A percentile compares a stretch with the other conserved stretches of the same genome.
Evolutionary conservation across 768 basidiomycete genomes (phyloP).

Genomic region (Bullera alba): DNA sequence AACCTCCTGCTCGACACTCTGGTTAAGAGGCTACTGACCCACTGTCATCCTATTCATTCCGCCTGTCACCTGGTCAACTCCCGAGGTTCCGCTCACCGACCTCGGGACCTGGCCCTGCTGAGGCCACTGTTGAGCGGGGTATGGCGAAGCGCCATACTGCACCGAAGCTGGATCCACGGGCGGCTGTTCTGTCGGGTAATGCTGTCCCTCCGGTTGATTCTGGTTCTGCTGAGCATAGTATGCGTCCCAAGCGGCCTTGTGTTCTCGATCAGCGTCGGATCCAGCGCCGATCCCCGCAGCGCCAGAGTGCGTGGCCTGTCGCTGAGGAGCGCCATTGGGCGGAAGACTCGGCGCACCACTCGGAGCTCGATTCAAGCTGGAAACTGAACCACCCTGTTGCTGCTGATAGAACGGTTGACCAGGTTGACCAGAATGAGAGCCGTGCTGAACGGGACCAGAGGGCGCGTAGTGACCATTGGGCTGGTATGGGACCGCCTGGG

Average conservation of each 20-base stretch:
- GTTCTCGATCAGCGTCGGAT: constrained; percentile 42
- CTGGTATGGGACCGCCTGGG: constrained; percentile 6
- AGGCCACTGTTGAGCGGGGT: background rate
- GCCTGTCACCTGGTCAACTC: constrained; percentile 19
- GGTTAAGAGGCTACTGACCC: too few species aligned
- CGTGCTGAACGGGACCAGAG: constrained; percentile 2
- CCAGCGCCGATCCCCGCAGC: constrained; percentile 46
- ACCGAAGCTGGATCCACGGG: constrained; percentile 17
- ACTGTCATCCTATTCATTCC: constrained; percentile 31
- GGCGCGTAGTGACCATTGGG: constrained; percentile 16
- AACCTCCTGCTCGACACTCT: too few species aligned
- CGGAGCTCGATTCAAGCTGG: constrained; percentile 38
- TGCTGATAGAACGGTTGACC: constrained; percentile 33
- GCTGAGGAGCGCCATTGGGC: constrained; percentile 22
- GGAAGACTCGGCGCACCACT: constrained; percentile 33
- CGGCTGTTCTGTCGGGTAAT: too few species aligned
- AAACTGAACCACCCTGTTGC: constrained; percentile 17
- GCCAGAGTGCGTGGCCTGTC: constrained; percentile 43
- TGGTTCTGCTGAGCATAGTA: constrained; percentile 44
- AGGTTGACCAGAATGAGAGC: background rate
- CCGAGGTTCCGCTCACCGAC: background rate
- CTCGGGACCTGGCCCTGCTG: background rate
- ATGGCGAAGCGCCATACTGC: constrained; percentile 7
- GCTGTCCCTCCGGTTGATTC: constrained; percentile 33
- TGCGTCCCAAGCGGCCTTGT: constrained; percentile 43